A percentile compares a stretch with the other conserved stretches of the same genome.
phyloP scores from a whole-genome alignment of 192 early-diverging fungal species.

The Umbelopsis vinacea region DNA sequence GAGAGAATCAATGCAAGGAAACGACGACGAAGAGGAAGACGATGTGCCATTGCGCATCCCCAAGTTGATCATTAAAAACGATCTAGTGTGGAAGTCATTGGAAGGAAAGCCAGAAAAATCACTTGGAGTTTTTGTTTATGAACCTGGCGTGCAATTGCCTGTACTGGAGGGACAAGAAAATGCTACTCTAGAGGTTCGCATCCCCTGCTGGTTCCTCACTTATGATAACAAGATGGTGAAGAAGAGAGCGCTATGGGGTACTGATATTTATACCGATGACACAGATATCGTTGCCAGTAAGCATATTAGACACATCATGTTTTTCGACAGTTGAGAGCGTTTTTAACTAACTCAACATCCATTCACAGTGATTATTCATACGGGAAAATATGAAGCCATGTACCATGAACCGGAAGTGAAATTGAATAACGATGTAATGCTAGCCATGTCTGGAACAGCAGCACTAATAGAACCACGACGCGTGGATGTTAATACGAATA shows the following conservation, averaged over 20 bases:
- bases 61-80: conserved; percentile 35
- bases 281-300: conserved; percentile 85
- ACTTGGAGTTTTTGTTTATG: conserved; percentile 48
- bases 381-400: conserved; percentile 57
- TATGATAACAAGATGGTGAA: conserved; percentile 68
- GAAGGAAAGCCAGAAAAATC: conserved; percentile 33
- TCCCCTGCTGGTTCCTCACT: conserved; percentile 66
- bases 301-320: no score
- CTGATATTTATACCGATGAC: conserved; percentile 85
- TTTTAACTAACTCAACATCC: neutral
- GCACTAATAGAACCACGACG: conserved; percentile 14
- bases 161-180: conserved; percentile 54
- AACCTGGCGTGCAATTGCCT: conserved; percentile 50
- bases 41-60: conserved; percentile 14
- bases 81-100: conserved; percentile 31
- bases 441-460: conserved; percentile 37
- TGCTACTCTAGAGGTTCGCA: conserved; percentile 64
- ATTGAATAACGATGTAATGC: conserved; percentile 31
- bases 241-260: conserved; percentile 77
- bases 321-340: no score
- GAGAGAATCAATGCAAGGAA: neutral
- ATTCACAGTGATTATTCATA: conserved; percentile 49
- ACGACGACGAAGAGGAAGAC: conserved; percentile 4
- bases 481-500: conserved; percentile 3
- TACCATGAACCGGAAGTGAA: conserved; percentile 42